phyloP scores from a whole-genome alignment of 768 basidiomycete species.

The Lactarius sanguifluus region DNA sequence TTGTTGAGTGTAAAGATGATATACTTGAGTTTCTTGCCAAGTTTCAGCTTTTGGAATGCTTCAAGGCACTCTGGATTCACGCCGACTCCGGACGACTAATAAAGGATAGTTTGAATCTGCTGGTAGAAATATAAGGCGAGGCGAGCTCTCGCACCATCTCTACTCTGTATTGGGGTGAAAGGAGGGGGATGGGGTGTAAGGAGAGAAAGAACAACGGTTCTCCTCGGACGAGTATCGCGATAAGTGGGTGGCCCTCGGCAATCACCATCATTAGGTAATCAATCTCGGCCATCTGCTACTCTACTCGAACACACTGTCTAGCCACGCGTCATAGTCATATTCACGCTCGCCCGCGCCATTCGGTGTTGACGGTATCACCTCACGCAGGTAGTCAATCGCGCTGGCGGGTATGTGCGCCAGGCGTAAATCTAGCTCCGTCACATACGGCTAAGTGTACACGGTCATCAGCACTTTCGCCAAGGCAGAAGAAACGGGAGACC shows the following conservation, averaged over 20 bases:
- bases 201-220: background rate
- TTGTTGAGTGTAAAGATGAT: conserved; percentile 73
- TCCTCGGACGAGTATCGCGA: conserved; percentile 11
- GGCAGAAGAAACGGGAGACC: background rate
- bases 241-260: conserved; percentile 20
- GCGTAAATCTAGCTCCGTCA: conserved; percentile 91
- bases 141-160: conserved; percentile 25
- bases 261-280: conserved; percentile 26
- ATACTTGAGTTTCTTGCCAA: conserved; percentile 76
- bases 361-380: conserved; percentile 66
- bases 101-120: conserved; percentile 1
- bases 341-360: conserved; percentile 61
- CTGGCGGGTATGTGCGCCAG: conserved; percentile 74
- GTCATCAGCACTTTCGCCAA: conserved; percentile 9
- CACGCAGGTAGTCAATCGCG: conserved; percentile 77
- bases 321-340: conserved; percentile 82
- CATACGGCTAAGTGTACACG: conserved; percentile 61
- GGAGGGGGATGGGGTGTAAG: background rate
- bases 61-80: conserved; percentile 58
- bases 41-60: conserved; percentile 68
- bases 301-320: conserved; percentile 73
- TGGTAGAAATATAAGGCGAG: background rate
- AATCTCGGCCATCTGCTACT: background rate
- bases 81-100: conserved; percentile 65
- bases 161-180: conserved; percentile 6